Evolutionary conservation across 208 protist species (phyloP), one percentile per base, ranked within the genome.

Genomic region (Leishmania mexicana): DNA sequence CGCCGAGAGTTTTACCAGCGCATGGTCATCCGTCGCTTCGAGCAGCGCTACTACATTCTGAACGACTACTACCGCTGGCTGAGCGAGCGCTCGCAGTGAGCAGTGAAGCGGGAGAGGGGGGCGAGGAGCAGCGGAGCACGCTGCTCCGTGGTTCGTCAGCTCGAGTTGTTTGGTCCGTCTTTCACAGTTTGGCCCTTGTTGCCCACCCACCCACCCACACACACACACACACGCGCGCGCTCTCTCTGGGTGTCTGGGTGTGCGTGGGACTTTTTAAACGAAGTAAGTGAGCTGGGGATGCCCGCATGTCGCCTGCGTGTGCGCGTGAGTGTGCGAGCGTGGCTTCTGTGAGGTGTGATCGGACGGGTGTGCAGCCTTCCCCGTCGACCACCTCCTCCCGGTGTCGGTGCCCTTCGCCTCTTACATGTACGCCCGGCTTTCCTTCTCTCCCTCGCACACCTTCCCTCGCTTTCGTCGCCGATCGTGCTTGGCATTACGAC

Each of bases 21-120:
- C 38, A 84, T 98, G 73, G 90, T 96, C 24, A 87, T 98, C 72
- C 87, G 93, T n/a, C 88, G 90, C 58, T 83, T 87, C 28, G 88
- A 93, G n/a, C 91, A 88, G 45, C 80, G 85, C 6, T 96, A 93
- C 70, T 96, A 96, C 88, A 96, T 98, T 45, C 40, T 98, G 31
- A 95, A 98, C 77, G 95, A 98, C 83, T 98, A 98, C 89, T 97
- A 97, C 83, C 93, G 95, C 79, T 98, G 95, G 95, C 81, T 96
- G 28, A 87, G 87, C 68, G 94, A 97, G 84, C 88, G 87, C 65
- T 76, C 83, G 47, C 83, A 86, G 83, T 86, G 79, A 71, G 5
- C 28, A 17, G 17, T n/a, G 28, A 40, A 64, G 11, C 31, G 31
- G 31, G 31, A 35, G 31, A 35, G 31, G 31, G 31, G 28, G 19